Conservation (phyloP, 495 filamentous ascomycete species). For the Durotheca rogersii region DNA sequence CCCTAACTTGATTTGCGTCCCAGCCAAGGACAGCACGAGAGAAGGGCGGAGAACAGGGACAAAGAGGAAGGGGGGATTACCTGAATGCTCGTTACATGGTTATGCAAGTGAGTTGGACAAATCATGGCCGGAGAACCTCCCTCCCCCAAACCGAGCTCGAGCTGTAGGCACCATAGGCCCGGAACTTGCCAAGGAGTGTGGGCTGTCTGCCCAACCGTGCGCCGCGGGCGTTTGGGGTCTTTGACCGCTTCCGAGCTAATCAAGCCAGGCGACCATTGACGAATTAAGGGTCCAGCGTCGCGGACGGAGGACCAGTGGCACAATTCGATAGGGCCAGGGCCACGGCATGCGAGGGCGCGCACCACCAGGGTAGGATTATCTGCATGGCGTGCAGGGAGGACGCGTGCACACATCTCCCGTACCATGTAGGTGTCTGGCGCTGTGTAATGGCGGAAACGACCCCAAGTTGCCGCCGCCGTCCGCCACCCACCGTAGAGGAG, state of each 20-base stretch:
- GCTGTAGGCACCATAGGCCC: not conserved
- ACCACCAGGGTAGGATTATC: too few species aligned
- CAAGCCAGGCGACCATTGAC: constrained; percentile 17
- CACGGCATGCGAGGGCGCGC: too few species aligned
- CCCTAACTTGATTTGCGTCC: not conserved
- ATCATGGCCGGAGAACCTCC: not conserved
- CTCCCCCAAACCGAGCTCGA: not conserved
- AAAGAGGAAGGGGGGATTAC: too few species aligned
- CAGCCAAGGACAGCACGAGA: too few species aligned
- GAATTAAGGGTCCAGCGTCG: constrained; percentile 13
- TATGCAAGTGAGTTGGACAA: not conserved
- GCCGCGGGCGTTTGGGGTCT: too few species aligned
- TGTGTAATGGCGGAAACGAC: constrained; percentile 18
- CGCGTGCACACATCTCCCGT: constrained; percentile 23
- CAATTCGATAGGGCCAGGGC: constrained; percentile 26
- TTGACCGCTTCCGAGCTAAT: too few species aligned
- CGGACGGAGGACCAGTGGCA: constrained; percentile 19
- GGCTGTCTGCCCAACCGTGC: not conserved
- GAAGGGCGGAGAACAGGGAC: not conserved
- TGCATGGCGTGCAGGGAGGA: constrained; percentile 22
- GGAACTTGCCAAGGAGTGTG: not conserved
- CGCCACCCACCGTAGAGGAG: constrained; percentile 7
- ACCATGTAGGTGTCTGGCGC: too few species aligned
- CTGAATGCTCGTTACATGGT: too few species aligned
- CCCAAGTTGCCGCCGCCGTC: not conserved